These are phyloP conservation scores for Dothistroma pini DNA, from an alignment of 2,329 filamentous ascomycete species.

Conservation along the genomic window DNA sequence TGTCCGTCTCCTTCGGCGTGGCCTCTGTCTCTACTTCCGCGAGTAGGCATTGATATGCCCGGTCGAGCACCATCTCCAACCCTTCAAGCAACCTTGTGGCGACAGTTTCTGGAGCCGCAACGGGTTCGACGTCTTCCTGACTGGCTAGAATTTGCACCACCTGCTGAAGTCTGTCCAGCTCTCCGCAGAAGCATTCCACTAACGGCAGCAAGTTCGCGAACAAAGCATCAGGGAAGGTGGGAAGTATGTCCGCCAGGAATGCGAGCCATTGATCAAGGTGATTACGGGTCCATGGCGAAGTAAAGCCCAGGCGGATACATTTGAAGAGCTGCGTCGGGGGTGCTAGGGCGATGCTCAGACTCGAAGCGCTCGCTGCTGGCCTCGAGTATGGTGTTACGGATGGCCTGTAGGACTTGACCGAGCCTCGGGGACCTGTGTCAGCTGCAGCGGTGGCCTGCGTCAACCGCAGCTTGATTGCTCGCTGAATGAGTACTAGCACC, in stretches of 20 bases:
- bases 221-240: constrained; percentile 76
- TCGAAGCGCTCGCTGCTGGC: constrained; percentile 7
- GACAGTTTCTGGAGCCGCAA: constrained; percentile 25
- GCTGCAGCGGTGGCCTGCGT: not conserved
- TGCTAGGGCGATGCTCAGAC: constrained; percentile 30
- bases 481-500: constrained; percentile 73
- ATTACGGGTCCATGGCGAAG: constrained; percentile 66
- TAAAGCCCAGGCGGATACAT: constrained; percentile 77
- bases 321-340: constrained; percentile 73
- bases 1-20: constrained; percentile 69
- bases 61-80: constrained; percentile 83
- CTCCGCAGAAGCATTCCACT: constrained; percentile 80
- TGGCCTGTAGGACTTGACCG: constrained; percentile 7
- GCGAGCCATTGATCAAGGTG: constrained; percentile 89
- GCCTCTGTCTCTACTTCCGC: constrained; percentile 69
- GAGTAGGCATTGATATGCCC: constrained; percentile 77
- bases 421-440: constrained; percentile 4
- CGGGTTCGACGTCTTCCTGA: not conserved
- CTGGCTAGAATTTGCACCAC: constrained; percentile 64
- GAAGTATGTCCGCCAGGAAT: constrained; percentile 78
- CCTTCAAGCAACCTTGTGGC: constrained; percentile 67
- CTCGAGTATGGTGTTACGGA: constrained; percentile 4
- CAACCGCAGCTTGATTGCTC: constrained; percentile 61
- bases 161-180: constrained; percentile 70
- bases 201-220: constrained; percentile 89